Conservation (phyloP, 345 rosid genomes). For the Ceriops tagal region DNA sequence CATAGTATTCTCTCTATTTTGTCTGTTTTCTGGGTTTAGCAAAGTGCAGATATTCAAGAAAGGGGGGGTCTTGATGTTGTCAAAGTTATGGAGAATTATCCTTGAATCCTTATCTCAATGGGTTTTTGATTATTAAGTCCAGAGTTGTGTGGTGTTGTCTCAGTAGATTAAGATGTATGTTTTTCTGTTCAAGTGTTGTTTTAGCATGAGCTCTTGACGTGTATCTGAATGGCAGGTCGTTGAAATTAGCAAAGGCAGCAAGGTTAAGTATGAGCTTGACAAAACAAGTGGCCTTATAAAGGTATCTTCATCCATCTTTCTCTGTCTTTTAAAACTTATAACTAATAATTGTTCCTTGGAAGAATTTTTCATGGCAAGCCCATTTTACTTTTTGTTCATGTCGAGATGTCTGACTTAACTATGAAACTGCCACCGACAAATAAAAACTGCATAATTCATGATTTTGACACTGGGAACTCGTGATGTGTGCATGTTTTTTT, state of each 20-base stretch:
- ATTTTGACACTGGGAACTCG: too few species aligned
- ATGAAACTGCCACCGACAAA: too few species aligned
- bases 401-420: too few species aligned
- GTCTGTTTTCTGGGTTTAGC: too few species aligned
- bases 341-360: background rate
- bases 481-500: background rate
- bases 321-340: background rate
- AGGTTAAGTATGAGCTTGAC: slow-evolving; percentile 98
- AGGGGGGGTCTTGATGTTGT: background rate
- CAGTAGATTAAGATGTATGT: background rate
- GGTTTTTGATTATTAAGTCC: background rate
- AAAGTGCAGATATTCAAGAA: background rate
- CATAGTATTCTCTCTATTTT: too few species aligned
- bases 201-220: background rate
- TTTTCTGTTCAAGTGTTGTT: slow-evolving; percentile 1
- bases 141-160: background rate
- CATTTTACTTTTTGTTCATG: background rate
- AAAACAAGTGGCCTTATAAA: slow-evolving; percentile 85
- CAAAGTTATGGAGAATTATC: background rate
- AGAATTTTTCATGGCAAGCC: background rate
- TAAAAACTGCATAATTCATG: too few species aligned
- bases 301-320: slow-evolving; percentile 35
- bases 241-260: slow-evolving; percentile 93
- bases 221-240: slow-evolving; percentile 53
- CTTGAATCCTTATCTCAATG: background rate